Conservation (phyloP, 1,284 basidiomycete genomes). For the Naganishia sp. region DNA sequence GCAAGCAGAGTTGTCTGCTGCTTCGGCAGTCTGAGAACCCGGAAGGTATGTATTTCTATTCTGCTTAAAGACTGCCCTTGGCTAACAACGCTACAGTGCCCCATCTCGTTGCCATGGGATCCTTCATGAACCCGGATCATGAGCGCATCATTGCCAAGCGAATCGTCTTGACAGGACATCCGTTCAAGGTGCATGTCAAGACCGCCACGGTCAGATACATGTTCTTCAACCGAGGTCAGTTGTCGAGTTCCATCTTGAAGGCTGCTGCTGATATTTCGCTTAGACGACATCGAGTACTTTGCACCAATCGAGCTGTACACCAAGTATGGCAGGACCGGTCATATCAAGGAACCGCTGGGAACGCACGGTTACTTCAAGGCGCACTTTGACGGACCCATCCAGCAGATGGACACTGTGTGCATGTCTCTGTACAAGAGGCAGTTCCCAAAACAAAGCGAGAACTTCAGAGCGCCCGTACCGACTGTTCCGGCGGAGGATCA, state of each 20-base stretch:
- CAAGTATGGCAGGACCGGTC: slow-evolving; percentile 87
- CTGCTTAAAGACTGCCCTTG: background rate
- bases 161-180: slow-evolving; percentile 89
- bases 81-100: slow-evolving; percentile 59
- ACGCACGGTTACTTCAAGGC: slow-evolving; percentile 99
- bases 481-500: slow-evolving; percentile 22
- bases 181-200: slow-evolving; percentile 97
- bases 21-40: slow-evolving; percentile 63
- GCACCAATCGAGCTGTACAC: slow-evolving; percentile 90
- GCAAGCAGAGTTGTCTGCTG: slow-evolving; percentile 75
- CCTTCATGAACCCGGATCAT: slow-evolving; percentile 84
- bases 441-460: slow-evolving; percentile 76
- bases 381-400: slow-evolving; percentile 90
- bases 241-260: background rate
- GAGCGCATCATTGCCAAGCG: slow-evolving; percentile 90
- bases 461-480: slow-evolving; percentile 23
- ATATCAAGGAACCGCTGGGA: slow-evolving; percentile 90
- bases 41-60: slow-evolving; percentile 59
- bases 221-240: slow-evolving; percentile 86
- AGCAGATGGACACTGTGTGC: slow-evolving; percentile 93
- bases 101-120: slow-evolving; percentile 81
- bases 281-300: slow-evolving; percentile 90
- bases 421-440: slow-evolving; percentile 89
- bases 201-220: slow-evolving; percentile 97
- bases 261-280: background rate